phyloP scores from a whole-genome alignment of 495 filamentous ascomycete genomes.

The Opeltia flavorubescens region DNA sequence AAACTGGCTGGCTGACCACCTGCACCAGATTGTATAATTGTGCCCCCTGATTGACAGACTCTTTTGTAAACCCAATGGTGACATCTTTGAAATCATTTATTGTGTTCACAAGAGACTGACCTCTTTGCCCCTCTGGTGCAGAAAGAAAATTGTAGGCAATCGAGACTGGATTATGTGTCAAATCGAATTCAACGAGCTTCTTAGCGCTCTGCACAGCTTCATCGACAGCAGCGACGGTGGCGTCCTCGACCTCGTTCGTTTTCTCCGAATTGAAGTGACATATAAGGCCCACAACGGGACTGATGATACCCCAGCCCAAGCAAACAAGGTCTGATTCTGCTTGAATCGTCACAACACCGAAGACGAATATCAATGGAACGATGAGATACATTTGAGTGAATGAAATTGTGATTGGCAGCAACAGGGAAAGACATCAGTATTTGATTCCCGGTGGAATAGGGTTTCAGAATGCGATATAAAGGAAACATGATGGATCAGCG shows the following conservation, averaged over 20 bases:
- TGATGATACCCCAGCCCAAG: not conserved
- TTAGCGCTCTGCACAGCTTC: not conserved
- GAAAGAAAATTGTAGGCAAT: not conserved
- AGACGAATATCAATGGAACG: not conserved
- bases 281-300: not conserved
- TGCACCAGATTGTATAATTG: not conserved
- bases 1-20: not conserved
- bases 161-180: not conserved
- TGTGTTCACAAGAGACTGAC: not conserved
- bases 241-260: not conserved
- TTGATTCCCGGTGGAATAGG: no score
- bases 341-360: not conserved
- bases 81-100: not conserved
- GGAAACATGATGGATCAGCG: no score
- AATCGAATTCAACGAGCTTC: not conserved
- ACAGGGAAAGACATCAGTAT: no score
- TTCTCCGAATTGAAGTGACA: not conserved
- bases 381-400: no score
- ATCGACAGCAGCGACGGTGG: not conserved
- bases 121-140: not conserved
- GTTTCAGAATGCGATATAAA: no score
- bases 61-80: not conserved
- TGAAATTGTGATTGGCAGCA: no score
- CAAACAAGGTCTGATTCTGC: not conserved
- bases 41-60: slow-evolving; percentile 1